A percentile compares a stretch with the other conserved stretches of the same genome.
These are phyloP conservation scores for Avena insularis DNA, from an alignment of 176 grass and related monocot species.

Conservation along the genomic window DNA sequence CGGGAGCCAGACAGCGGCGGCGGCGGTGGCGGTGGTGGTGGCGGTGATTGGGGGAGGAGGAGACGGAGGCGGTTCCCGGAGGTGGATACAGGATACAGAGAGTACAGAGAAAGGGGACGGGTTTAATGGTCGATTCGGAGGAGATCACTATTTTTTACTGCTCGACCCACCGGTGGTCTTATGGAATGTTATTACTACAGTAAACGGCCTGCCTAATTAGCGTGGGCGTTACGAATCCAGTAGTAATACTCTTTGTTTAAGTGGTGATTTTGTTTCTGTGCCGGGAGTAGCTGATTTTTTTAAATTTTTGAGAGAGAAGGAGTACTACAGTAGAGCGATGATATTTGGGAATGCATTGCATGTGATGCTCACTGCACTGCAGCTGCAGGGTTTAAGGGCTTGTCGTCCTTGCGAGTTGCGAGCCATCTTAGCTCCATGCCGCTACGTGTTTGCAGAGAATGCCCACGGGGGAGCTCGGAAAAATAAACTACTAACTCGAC, in stretches of 20 bases:
- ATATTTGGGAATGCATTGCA: constrained; percentile 31
- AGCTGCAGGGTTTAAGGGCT: background rate
- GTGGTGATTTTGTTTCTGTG: too few relatives aligned
- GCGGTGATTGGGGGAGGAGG: background rate
- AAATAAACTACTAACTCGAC: too few relatives aligned
- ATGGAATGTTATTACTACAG: background rate
- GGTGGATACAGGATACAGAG: background rate
- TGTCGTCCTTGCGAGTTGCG: background rate
- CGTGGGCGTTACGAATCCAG: background rate
- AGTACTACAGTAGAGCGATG: background rate
- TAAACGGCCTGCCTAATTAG: background rate
- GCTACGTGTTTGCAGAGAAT: background rate
- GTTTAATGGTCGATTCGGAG: constrained; percentile 10
- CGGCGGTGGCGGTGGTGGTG: background rate
- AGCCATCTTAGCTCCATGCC: background rate
- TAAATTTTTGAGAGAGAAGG: background rate
- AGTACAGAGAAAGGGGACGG: background rate
- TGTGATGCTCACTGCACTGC: background rate
- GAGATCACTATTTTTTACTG: background rate
- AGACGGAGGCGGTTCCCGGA: background rate
- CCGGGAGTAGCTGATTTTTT: background rate
- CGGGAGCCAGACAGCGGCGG: background rate
- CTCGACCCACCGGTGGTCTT: constrained; percentile 11
- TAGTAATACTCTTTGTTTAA: too few relatives aligned
- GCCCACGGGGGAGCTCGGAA: background rate